These are phyloP conservation scores for Parietichytrium sp. DNA, from an alignment of 108 stramenopile genomes.

Conservation along the genomic window DNA sequence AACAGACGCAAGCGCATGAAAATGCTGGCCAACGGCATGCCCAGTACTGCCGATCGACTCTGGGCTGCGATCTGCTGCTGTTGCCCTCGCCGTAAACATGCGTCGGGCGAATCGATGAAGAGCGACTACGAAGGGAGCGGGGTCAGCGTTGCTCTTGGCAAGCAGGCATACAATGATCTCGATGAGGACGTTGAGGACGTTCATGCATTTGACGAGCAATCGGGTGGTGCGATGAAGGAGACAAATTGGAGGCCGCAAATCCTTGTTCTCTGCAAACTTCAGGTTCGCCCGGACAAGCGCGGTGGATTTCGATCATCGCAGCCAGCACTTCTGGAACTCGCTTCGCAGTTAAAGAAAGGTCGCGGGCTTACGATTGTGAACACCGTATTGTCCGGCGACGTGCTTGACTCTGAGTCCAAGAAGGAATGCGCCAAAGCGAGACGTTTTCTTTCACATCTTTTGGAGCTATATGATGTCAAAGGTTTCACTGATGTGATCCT, in stretches of 20 bases:
- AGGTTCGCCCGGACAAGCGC: conserved; percentile 42
- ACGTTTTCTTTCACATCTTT: not conserved
- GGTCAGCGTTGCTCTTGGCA: too few species aligned
- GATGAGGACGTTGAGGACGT: not conserved
- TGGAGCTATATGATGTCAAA: not conserved
- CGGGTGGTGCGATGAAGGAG: not conserved
- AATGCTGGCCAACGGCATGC: too few species aligned
- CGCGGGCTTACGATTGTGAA: conserved; percentile 67
- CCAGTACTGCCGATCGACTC: too few species aligned
- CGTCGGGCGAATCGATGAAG: too few species aligned
- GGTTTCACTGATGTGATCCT: conserved; percentile 62
- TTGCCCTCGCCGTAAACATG: too few species aligned
- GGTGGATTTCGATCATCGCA: not conserved
- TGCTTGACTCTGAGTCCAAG: conserved; percentile 20
- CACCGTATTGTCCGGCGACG: conserved; percentile 51
- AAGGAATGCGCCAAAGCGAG: conserved; percentile 36
- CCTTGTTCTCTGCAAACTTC: conserved; percentile 67
- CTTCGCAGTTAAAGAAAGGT: conserved; percentile 71
- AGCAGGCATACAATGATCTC: too few species aligned
- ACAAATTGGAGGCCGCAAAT: conserved; percentile 82
- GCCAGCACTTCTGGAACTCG: conserved; percentile 63
- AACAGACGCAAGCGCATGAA: too few species aligned
- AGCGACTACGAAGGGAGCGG: too few species aligned
- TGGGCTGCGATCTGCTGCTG: too few species aligned
- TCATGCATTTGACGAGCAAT: not conserved